phyloP scores from a whole-genome alignment of 176 grass and related monocot species.

The Juncus inflexus region DNA sequence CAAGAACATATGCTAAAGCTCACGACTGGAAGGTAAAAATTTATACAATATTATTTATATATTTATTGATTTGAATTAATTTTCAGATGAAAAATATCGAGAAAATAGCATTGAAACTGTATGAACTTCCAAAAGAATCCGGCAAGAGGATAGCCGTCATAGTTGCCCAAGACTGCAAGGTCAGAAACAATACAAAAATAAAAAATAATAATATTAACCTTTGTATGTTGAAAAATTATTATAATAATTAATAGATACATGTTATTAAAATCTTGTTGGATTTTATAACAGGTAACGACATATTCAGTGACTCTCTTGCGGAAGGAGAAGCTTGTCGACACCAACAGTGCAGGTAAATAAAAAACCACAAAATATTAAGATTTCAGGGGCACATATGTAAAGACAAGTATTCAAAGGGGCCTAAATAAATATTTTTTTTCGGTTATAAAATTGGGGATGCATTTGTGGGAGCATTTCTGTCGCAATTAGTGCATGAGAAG shows the following conservation, averaged over 20 bases:
- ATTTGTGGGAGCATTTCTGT: conserved; percentile 87
- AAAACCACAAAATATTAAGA: too few relatives aligned
- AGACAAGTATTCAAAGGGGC: too few relatives aligned
- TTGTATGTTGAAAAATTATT: too few relatives aligned
- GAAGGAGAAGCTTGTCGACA: conserved; percentile 52
- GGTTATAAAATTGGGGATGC: conserved; percentile 44
- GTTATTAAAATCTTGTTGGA: too few relatives aligned
- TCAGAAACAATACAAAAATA: not conserved
- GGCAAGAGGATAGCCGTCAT: conserved; percentile 72
- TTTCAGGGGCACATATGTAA: too few relatives aligned
- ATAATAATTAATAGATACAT: too few relatives aligned
- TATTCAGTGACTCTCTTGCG: conserved; percentile 74
- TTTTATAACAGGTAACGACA: conserved; percentile 39
- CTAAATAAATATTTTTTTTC: too few relatives aligned
- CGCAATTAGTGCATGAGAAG: conserved; percentile 67
- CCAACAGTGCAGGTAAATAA: conserved; percentile 67
- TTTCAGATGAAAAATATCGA: conserved; percentile 73
- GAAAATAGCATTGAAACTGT: conserved; percentile 80
- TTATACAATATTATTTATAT: not conserved
- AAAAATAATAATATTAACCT: too few relatives aligned
- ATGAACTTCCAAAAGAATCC: conserved; percentile 45
- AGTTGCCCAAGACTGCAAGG: conserved; percentile 79
- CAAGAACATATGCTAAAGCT: conserved; percentile 76
- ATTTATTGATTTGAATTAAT: conserved; percentile 3
- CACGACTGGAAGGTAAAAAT: conserved; percentile 68